Conservation (phyloP, 805 yeast species). For the Maudiozyma bulderi region DNA sequence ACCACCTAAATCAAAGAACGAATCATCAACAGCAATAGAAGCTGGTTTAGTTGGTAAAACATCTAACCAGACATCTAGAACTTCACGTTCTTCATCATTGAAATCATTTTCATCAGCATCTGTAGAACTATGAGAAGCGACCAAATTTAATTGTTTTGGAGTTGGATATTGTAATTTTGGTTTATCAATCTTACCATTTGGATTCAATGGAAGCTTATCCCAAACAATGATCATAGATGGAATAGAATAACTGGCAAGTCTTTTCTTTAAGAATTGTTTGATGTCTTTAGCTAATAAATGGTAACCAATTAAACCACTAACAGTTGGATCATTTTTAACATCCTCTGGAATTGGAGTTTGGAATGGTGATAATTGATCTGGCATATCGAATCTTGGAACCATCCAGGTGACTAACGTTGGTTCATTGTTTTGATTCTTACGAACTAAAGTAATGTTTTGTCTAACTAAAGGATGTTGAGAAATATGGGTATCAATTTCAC, state of each 20-base stretch:
- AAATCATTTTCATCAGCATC: conserved; percentile 44
- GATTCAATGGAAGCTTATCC: conserved; percentile 80
- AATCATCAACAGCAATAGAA: conserved; percentile 63
- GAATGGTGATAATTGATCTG: conserved; percentile 36
- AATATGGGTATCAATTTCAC: conserved; percentile 95
- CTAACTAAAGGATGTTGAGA: conserved; percentile 89
- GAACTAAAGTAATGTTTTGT: conserved; percentile 85
- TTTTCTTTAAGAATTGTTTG: conserved; percentile 71
- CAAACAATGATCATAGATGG: conserved; percentile 89
- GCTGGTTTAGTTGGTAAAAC: conserved; percentile 83
- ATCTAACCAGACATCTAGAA: conserved; percentile 76
- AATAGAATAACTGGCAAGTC: conserved; percentile 86
- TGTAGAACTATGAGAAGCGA: conserved; percentile 41
- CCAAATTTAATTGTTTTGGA: conserved; percentile 70
- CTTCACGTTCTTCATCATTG: conserved; percentile 52
- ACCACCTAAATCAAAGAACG: conserved; percentile 96
- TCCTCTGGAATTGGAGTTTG: conserved; percentile 37
- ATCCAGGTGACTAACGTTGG: conserved; percentile 84
- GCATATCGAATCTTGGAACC: conserved; percentile 64
- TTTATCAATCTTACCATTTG: conserved; percentile 96
- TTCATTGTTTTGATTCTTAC: conserved; percentile 87
- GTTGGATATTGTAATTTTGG: conserved; percentile 95
- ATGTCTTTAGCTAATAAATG: conserved; percentile 71
- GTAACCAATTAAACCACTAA: conserved; percentile 68
- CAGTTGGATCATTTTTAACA: conserved; percentile 49